Base-by-base conservation (phyloP, 2,329 filamentous ascomycete species). In the Claviceps sorghi region DNA sequence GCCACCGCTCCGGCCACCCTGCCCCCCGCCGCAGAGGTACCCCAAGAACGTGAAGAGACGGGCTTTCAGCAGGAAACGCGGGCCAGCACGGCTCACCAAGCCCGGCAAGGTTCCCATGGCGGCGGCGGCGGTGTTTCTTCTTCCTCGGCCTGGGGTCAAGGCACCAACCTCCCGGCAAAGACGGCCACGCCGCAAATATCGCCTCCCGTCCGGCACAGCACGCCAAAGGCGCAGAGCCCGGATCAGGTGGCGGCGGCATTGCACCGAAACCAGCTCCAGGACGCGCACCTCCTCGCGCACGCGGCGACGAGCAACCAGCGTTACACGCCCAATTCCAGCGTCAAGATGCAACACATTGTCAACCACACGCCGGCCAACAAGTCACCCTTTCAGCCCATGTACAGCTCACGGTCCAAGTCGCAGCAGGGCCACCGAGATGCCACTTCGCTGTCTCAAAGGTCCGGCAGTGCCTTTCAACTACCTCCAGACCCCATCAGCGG, bases 351-450 rank as follows among this genome's bases (percentile, higher is more conserved):
- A 6, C 53, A 47, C 21, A 40, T 15, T 19, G 0, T 59, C 61
- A 2, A 58, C 60, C 9, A 64, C 62, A 30, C 41, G 29, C 41
- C 49, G 21, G 15, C 40, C 59, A 58, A 32, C 68, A 47, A 44
- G 34, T 47, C 67, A 17, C 63, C 65, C 0, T 63, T 64, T 32
- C 62, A 65, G 53, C 55, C 60, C 36, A 51, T 56, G 52, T 45
- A 57, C 38, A 54, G 56, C 26, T 54, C 64, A 50, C 60, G 61
- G 26, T 58, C 63, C 11, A 62, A 62, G 53, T 69, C 69, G 13
- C 60, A 64, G 50, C 65, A 68, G 45, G 60, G 63, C 2, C 66
- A 67, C n/a, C 43, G 51, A 44, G 40, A 44, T 11, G 52, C 49
- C 9, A 30, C 26, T 2, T 45, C 30, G 13, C 50, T 41, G 15